These are phyloP conservation scores for Podospora didyma DNA, from an alignment of 495 filamentous ascomycete genomes.

Conservation along the genomic window DNA sequence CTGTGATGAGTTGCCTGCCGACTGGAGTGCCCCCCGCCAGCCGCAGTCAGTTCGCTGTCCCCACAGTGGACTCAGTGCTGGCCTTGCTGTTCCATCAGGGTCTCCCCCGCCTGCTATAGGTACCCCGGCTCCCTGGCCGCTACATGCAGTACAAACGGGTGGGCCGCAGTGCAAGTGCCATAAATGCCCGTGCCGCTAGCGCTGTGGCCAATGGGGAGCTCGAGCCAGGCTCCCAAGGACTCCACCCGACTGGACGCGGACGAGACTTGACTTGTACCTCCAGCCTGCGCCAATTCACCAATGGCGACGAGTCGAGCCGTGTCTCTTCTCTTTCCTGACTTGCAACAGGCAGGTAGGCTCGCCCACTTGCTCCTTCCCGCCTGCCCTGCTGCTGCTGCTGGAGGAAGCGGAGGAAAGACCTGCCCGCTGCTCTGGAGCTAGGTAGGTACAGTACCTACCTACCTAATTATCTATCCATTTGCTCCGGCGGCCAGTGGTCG, in stretches of 20 bases:
- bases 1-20: neutral
- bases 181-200: slow-evolving; percentile 20
- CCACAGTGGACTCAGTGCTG: neutral
- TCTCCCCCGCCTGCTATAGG: neutral
- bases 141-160: slow-evolving; percentile 23
- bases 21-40: too few species aligned
- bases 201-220: slow-evolving; percentile 18
- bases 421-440: too few species aligned
- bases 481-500: neutral
- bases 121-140: slow-evolving; percentile 8
- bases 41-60: too few species aligned
- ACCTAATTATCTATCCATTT: too few species aligned
- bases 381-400: neutral
- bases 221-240: slow-evolving; percentile 23
- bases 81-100: slow-evolving; percentile 1
- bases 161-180: slow-evolving; percentile 17
- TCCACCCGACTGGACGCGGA: slow-evolving; percentile 23
- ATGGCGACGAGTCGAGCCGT: slow-evolving; percentile 13
- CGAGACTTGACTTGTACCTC: neutral
- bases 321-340: too few species aligned
- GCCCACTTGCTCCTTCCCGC: slow-evolving; percentile 9
- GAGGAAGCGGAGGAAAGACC: too few species aligned
- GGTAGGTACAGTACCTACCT: too few species aligned
- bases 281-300: slow-evolving; percentile 9
- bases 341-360: too few species aligned